Base-by-base conservation (phyloP, 73 alveolate genomes). In the Paramecium pentaurelia region DNA sequence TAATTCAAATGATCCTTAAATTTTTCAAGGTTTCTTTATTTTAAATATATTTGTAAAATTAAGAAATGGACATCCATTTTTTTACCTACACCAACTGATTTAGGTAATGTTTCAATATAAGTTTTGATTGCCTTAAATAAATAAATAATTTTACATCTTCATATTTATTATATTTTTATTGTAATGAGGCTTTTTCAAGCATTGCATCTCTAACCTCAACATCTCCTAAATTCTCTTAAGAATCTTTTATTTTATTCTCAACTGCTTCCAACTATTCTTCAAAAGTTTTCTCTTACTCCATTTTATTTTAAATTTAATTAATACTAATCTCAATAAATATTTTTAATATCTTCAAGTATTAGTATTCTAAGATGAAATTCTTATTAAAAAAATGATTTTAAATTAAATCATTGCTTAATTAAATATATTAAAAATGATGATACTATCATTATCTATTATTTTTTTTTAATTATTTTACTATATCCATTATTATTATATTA, bases 131-230 rank as follows among this genome's bases (percentile, higher is more conserved):
- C 84, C 84, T 64, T 9, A 64, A 64, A 64, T 64, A 28, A 7
- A 0, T 28, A 14, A 2, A 34, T n/a, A 64, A 64, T 7, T 10
- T 4, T 64, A 64, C 98, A 77, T 95, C 93, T 58, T 93, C 96
- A 37, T 58, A 80, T 68, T 95, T 87, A 25, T 70, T 94, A 49
- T 86, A 94, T 75, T 95, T 91, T 83, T 94, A 86, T 51, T 92
- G 89, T 84, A 94, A 93, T 77, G 32, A 44, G 7, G 97, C 98
- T 77, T 94, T 95, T 77, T 95, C 98, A 8, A 95, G 91, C 70
- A 94, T 94, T 14, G 96, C 97, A 87, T 95, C 98, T 92, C 98
- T 95, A 45, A 94, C 94, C 75, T 94, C 98, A 12, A 95, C 93
- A 49, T 95, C 98, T 32, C 95, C 98, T 71, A 64, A 58, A 38